Base-by-base conservation (phyloP, 805 yeast genomes). In the Maudiozyma barnettii region DNA sequence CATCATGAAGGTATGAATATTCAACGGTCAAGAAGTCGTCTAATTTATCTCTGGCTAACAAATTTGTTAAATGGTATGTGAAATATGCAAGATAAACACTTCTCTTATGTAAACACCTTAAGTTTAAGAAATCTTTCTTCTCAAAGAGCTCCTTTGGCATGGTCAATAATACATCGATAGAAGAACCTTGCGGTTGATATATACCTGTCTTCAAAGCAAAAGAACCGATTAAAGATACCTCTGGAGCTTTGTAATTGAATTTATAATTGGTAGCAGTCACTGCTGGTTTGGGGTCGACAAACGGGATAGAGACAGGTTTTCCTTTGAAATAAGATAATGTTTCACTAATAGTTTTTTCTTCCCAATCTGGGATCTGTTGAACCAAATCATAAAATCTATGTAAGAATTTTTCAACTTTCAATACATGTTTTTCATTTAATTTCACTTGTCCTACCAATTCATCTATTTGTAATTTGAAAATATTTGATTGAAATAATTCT, bases 381-480 rank as follows among this genome's bases (percentile, higher is more conserved):
- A 90, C 77, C 20, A 82, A 63, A 46, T 78, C 85, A 54, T 87
- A 81, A 30, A 89, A 62, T 59, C 82, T 75, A 60, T 84, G 95
- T 41, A 89, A 70, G 44, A 82, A 84, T 51, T 80, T 82, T 61
- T 87, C 95, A 48, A 87, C 78, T 43, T 73, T 71, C 44, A 76
- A 62, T 40, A 83, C 75, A 58, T 82, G 81, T 16, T 77, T 65
- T 18, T 86, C 91, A 56, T 84, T 84, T 38, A 90, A 64, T 55
- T 79, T 77, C 38, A 91, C 77, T 65, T 91, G 98, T 54, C 79
- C 77, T 55, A 93, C 70, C 38, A 93, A 71, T 62, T 90, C 98
- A 66, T 90, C 98, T 51, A 93, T 89, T 69, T 93, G 96, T 49
- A 93, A 68, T 65, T 93, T 93, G 79, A 93, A 91, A 47, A 93